A percentile compares a stretch with the other conserved stretches of the same genome.
phyloP scores from a whole-genome alignment of 1,139 yeast genomes.

The Spathaspora sp. region DNA sequence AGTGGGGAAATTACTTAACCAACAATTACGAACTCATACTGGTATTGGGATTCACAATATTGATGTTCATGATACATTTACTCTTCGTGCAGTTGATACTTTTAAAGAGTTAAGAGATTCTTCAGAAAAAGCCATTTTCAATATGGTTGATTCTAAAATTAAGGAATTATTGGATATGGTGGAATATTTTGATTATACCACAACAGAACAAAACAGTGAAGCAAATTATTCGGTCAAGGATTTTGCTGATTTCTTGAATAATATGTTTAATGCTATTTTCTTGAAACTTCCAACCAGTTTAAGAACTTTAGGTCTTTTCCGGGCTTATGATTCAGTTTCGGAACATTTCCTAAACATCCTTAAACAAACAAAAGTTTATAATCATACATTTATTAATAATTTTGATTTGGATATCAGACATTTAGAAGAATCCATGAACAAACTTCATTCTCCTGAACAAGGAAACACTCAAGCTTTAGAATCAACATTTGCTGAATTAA shows the following conservation, averaged over 20 bases:
- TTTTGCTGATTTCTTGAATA: slow-evolving; percentile 83
- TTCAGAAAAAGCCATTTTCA: slow-evolving; percentile 81
- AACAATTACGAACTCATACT: slow-evolving; percentile 51
- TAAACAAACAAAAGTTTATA: slow-evolving; percentile 44
- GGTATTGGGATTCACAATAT: slow-evolving; percentile 47
- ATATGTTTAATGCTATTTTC: slow-evolving; percentile 84
- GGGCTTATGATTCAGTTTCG: slow-evolving; percentile 85
- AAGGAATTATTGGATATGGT: slow-evolving; percentile 80
- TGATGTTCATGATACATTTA: slow-evolving; percentile 40
- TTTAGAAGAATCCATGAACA: slow-evolving; percentile 41
- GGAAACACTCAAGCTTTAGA: slow-evolving; percentile 31
- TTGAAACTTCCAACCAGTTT: slow-evolving; percentile 78
- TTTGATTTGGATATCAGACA: slow-evolving; percentile 45
- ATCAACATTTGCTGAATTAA: slow-evolving; percentile 45
- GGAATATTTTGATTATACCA: slow-evolving; percentile 78
- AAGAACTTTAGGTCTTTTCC: slow-evolving; percentile 73
- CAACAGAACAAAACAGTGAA: slow-evolving; percentile 45
- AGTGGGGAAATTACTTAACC: slow-evolving; percentile 47
- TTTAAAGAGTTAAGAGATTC: slow-evolving; percentile 64
- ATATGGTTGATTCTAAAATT: slow-evolving; percentile 76
- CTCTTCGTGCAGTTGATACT: slow-evolving; percentile 42
- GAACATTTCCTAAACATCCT: slow-evolving; percentile 65
- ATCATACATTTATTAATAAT: slow-evolving; percentile 41
- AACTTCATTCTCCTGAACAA: slow-evolving; percentile 18
- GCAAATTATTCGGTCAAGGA: slow-evolving; percentile 81